Base-by-base conservation (phyloP, 192 early-diverging fungal species). In the Backusella luteola region DNA sequence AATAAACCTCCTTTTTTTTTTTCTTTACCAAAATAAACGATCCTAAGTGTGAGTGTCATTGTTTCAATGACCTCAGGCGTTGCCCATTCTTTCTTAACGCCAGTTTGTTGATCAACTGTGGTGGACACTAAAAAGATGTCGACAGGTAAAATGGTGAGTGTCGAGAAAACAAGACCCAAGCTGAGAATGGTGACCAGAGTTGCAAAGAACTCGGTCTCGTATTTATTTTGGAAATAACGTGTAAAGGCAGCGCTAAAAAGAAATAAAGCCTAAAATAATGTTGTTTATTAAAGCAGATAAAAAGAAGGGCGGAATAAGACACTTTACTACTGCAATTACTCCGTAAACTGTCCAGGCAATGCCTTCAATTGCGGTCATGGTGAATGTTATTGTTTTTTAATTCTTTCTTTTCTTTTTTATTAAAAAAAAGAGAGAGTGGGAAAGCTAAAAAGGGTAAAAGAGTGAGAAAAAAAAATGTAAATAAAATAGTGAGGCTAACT, bases 41-140 rank as follows among this genome's bases (percentile, higher is more conserved):
- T 67, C 15, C 77, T 59, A 15, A 89, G 78, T 5, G 73, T 67
- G 21, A 67, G 7, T 11, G 79, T 84, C 80, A 88, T 86, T n/a
- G 63, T 52, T 34, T 76, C 73, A 12, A 91, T 76, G 29, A 77
- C 73, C 8, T 85, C 83, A 1, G 87, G 84, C 0, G 88, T 89
- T 9, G 88, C 89, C 89, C 89, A 91, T n/a, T 72, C 76, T 32
- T 84, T 79, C 49, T 89, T 86, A 8, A 91, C 73, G 17, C 89
- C 89, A 11, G 87, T 89, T 11, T 46, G 6, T 4, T 77, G 66
- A 75, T 91, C 81, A 70, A 86, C 78, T 34, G 84, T 88, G 15
- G 85, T 80, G 2, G 89, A 89, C 26, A 91, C 89, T 19, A 89
- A 67, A 77, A 86, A 89, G 49, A 88, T 89, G 66, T 91, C 89